Base-by-base conservation (phyloP, 768 basidiomycete genomes). In the Mycena vulgaris region DNA sequence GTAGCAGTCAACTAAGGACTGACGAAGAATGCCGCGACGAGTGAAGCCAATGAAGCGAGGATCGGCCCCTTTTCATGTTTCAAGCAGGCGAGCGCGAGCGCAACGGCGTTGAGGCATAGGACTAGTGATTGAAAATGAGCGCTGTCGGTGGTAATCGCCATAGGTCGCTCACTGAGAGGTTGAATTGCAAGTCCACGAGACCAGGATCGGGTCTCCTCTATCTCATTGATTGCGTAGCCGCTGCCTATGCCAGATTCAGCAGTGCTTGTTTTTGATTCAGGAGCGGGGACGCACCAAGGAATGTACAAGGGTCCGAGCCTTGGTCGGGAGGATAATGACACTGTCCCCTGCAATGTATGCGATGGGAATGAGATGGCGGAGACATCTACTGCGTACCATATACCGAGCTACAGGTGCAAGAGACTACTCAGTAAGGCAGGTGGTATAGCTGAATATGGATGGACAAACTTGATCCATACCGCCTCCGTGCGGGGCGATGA, bases 101-200 rank as follows among this genome's bases (percentile, higher is more conserved):
- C 60, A 28, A 37, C 1, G 10, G 48, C 45, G 48, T 33, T 51
- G 1, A 62, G 33, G 19, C 25, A 6, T 9, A 31, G 49, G 19
- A 63, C 62, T 63, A 21, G 9, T 6, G 6, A 35, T 8, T 17
- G 25, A 2, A 39, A 6, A 33, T 30, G 9, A 53, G 11, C 28
- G 17, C 31, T 3, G 2, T 31, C 30, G 5, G 13, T 4, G 19
- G 51, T 27, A 31, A n/a, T n/a, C n/a, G n/a, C 2, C 11, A 3
- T 14, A 9, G n/a, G 21, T n/a, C 33, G 23, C 31, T 21, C 25
- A 66, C 69, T 64, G 33, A 73, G 63, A 21, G 71, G 71, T 23
- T 73, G 71, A n/a, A 73, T 66, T 3, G 71, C 68, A 10, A 73
- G 60, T 3, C 68, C 71, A 23, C 68, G 56, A 35, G 71, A 66